Evolutionary conservation across 495 filamentous ascomycete genomes (phyloP), one percentile per base, ranked within the genome.

Genomic region (Umbilicaria muhlenbergii): DNA sequence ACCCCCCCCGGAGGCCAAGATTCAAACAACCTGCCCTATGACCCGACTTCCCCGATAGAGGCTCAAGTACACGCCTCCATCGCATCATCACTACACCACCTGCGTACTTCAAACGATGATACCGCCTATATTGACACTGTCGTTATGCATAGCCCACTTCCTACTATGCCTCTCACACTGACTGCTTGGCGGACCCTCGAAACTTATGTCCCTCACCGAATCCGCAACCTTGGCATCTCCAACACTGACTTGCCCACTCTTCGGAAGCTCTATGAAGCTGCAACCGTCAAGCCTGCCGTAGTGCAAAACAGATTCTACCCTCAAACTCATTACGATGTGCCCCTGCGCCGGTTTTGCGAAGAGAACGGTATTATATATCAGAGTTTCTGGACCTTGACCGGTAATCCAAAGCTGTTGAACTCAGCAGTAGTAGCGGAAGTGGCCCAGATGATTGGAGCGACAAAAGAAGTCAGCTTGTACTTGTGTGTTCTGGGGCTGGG

Each of bases 311-410:
- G 81, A 4, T 83, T 88, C 56, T 71, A 78, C 45, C 59, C 61
- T 2, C 64, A 58, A 2, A 80, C 73, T 3, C 46, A 54, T 5
- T 88, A 73, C 56, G 85, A 89, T 44, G 54, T 64, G 1, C 56
- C 64, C 2, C 48, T 87, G 7, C 70, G 83, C 10, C 53, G 54
- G 0, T 88, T 77, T 55, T 86, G 80, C 52, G 59, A 64, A 12
- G 66, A 72, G 32, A 59, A 70, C 6, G 64, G 62, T 18, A 75
- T 83, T 33, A 54, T 68, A 13, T 89, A 86, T 53, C 81, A 89
- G 56, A 69, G 74, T 16, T 89, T 86, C 61, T 86, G 83, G 83
- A 86, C 80, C 1, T 53, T 91, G 55, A 82, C 75, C 0, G 85
- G 72, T 0, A 89, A 91, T 49, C 73, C 66, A 10, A 58, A 68